Evolutionary conservation across 495 filamentous ascomycete species (phyloP).

Genomic region (Lepidopterella palustris): DNA sequence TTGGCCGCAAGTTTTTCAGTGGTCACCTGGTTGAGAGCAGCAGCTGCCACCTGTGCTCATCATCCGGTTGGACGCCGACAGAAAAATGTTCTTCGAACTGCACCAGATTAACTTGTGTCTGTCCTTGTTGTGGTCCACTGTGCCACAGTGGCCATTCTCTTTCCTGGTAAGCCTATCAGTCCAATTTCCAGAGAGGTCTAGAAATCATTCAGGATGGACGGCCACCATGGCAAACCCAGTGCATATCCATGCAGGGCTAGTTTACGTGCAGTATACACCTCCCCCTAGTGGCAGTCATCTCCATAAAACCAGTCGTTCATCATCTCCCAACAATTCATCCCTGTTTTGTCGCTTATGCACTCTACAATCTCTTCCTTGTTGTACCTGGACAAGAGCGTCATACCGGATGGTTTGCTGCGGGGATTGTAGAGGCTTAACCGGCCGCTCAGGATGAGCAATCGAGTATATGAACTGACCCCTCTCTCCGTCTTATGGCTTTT

Average conservation of each 20-base stretch:
- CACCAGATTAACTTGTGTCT: not conserved
- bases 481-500: slow-evolving; percentile 1
- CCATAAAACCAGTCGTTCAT: not conserved
- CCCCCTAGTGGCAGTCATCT: not conserved
- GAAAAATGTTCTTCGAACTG: not conserved
- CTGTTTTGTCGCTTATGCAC: slow-evolving; percentile 20
- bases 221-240: not conserved
- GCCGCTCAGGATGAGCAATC: not conserved
- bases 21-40: not conserved
- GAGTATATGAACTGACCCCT: not conserved
- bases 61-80: not conserved
- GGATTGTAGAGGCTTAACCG: slow-evolving; percentile 9
- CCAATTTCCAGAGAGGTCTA: not conserved
- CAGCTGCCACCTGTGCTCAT: not conserved
- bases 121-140: slow-evolving; percentile 3
- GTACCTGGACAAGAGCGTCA: slow-evolving; percentile 17
- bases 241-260: not conserved
- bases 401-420: slow-evolving; percentile 11
- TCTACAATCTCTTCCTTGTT: slow-evolving; percentile 12
- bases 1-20: not conserved
- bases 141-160: not conserved
- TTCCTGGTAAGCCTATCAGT: slow-evolving; percentile 7
- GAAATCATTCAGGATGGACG: not conserved
- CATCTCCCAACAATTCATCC: slow-evolving; percentile 9
- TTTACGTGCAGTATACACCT: not conserved